phyloP scores from a whole-genome alignment of 225 moss, liverwort and hornwort genomes.

The Physcomitrium patens region DNA sequence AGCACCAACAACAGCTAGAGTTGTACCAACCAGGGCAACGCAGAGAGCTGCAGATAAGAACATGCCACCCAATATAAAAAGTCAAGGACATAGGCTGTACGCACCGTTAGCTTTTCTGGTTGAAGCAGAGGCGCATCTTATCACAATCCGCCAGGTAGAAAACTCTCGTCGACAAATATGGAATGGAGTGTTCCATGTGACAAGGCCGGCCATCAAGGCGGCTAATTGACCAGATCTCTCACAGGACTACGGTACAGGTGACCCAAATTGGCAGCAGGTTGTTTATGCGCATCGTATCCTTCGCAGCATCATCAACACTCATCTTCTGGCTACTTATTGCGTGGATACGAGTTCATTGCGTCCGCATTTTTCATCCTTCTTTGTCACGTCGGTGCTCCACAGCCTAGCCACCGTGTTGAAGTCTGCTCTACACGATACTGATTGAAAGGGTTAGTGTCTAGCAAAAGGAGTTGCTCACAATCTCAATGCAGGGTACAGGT shows the following conservation, averaged over 20 bases:
- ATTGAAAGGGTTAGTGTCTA: too few relatives aligned
- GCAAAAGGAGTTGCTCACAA: neutral
- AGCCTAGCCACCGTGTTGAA: constrained; percentile 21
- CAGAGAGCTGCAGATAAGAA: constrained; percentile 37
- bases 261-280: constrained; percentile 12
- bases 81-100: constrained; percentile 9
- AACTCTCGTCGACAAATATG: neutral
- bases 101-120: constrained; percentile 21
- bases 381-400: constrained; percentile 6
- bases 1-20: constrained; percentile 8
- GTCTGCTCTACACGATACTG: too few relatives aligned
- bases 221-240: constrained; percentile 26
- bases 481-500: neutral
- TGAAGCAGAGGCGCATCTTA: constrained; percentile 5
- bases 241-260: constrained; percentile 3
- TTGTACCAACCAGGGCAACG: constrained; percentile 4
- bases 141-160: constrained; percentile 6
- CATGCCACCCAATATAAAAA: neutral
- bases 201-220: constrained; percentile 17
- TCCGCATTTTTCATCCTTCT: constrained; percentile 4
- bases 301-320: neutral
- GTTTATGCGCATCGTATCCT: neutral
- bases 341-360: too few relatives aligned
- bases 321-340: too few relatives aligned
- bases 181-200: constrained; percentile 13